Evolutionary conservation across 768 basidiomycete genomes (phyloP).

Genomic region (Fomitopsis serialis): DNA sequence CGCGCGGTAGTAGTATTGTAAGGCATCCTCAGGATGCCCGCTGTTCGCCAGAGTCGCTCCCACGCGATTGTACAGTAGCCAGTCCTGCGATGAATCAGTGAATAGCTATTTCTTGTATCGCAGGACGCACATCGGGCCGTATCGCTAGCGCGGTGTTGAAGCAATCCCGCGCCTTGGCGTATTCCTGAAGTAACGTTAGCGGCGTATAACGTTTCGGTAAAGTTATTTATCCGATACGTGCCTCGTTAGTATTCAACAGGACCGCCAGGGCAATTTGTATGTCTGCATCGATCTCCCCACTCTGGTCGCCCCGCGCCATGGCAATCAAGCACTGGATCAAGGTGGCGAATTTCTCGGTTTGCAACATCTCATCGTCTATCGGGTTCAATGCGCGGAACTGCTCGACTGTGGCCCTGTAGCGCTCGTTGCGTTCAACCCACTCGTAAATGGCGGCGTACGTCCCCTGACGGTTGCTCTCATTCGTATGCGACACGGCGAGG

Average conservation of each 20-base stretch:
- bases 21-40: slow-evolving; percentile 72
- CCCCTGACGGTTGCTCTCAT: slow-evolving; percentile 73
- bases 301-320: slow-evolving; percentile 62
- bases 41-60: slow-evolving; percentile 94
- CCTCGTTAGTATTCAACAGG: slow-evolving; percentile 88
- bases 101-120: background rate
- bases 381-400: slow-evolving; percentile 31
- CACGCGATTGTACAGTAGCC: slow-evolving; percentile 87
- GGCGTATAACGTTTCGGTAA: background rate
- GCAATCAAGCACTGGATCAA: slow-evolving; percentile 76
- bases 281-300: slow-evolving; percentile 79
- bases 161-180: slow-evolving; percentile 89
- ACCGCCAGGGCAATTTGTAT: slow-evolving; percentile 94
- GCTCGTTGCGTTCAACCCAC: slow-evolving; percentile 71
- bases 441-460: slow-evolving; percentile 77
- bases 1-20: slow-evolving; percentile 81
- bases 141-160: slow-evolving; percentile 85
- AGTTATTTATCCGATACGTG: slow-evolving; percentile 19
- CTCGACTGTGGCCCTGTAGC: slow-evolving; percentile 42
- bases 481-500: slow-evolving; percentile 85
- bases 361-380: slow-evolving; percentile 23
- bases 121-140: slow-evolving; percentile 64
- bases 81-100: slow-evolving; percentile 54
- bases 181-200: slow-evolving; percentile 55
- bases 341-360: slow-evolving; percentile 38